A percentile compares a stretch with the other conserved stretches of the same genome.
Evolutionary conservation across 192 early-diverging fungal species (phyloP).

Genomic region (Helicostylum pulchrum): DNA sequence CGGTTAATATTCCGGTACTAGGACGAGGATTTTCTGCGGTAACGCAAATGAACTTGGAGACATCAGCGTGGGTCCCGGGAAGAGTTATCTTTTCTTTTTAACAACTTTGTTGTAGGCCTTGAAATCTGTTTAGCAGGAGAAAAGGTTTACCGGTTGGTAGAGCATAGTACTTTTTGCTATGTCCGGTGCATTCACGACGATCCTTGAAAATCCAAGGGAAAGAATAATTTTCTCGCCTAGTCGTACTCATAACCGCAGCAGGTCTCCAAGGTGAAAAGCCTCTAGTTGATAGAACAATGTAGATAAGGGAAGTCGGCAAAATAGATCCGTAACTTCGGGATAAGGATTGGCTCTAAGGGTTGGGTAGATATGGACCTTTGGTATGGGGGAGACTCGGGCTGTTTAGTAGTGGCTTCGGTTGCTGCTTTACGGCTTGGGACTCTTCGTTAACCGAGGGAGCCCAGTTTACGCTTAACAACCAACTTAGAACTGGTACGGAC

Average conservation of each 20-base stretch:
- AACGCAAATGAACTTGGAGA: conserved; percentile 72
- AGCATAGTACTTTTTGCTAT: conserved; percentile 48
- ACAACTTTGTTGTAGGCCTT: conserved; percentile 43
- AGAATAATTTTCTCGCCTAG: conserved; percentile 58
- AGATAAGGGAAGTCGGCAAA: conserved; percentile 86
- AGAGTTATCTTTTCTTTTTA: conserved; percentile 78
- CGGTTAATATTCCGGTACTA: conserved; percentile 77
- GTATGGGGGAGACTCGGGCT: neutral
- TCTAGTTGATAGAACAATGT: conserved; percentile 85
- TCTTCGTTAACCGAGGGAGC: neutral
- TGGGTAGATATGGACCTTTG: conserved; percentile 39
- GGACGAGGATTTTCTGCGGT: conserved; percentile 61
- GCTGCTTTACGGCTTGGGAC: neutral
- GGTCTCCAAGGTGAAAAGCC: conserved; percentile 81
- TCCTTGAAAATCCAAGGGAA: conserved; percentile 76
- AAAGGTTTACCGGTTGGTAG: conserved; percentile 49
- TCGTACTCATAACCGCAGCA: conserved; percentile 77
- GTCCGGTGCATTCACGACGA: conserved; percentile 62
- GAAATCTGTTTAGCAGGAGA: conserved; percentile 67
- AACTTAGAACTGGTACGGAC: conserved; percentile 81
- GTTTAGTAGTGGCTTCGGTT: neutral
- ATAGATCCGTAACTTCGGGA: conserved; percentile 83
- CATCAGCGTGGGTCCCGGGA: conserved; percentile 58
- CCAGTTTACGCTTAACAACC: conserved; percentile 58
- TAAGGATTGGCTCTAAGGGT: conserved; percentile 83